phyloP scores from a whole-genome alignment of 2,329 filamentous ascomycete species.

The Venturia nashicola region DNA sequence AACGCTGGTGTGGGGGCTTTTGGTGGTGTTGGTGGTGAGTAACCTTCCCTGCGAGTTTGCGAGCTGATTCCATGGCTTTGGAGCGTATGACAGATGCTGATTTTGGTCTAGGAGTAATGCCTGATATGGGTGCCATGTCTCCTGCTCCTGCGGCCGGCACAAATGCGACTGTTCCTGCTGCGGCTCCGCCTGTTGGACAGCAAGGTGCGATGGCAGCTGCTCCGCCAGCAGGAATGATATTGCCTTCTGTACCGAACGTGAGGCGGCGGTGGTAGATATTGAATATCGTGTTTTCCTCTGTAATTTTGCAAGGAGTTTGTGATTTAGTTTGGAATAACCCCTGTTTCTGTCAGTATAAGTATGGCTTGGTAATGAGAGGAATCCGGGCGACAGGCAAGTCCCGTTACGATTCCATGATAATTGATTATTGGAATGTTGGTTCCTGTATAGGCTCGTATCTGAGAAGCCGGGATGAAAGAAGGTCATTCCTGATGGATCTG shows the following conservation, averaged over 20 bases:
- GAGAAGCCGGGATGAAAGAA: too few relatives aligned
- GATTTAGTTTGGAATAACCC: neutral
- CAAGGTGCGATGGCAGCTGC: neutral
- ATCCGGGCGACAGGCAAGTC: neutral
- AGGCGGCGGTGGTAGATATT: neutral
- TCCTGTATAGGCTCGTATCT: too few relatives aligned
- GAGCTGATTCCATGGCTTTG: too few relatives aligned
- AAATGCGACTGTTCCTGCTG: neutral
- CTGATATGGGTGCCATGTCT: neutral
- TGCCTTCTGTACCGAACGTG: neutral
- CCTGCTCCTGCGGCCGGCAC: neutral
- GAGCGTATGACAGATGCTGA: neutral
- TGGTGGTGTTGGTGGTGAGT: constrained; percentile 9
- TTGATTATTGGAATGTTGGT: neutral
- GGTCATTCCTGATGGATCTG: too few relatives aligned
- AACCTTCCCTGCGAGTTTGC: neutral
- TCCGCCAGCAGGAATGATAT: neutral
- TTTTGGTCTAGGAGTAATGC: neutral
- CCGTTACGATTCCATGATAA: neutral
- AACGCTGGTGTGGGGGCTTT: constrained; percentile 11
- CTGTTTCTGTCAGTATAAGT: neutral
- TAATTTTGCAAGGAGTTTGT: neutral
- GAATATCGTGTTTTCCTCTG: neutral
- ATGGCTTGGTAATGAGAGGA: neutral
- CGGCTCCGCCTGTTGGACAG: neutral